Evolutionary conservation across 371 early-diverging fungal species (phyloP), one percentile per base, ranked within the genome.

Genomic region (Rhizopus delemar): DNA sequence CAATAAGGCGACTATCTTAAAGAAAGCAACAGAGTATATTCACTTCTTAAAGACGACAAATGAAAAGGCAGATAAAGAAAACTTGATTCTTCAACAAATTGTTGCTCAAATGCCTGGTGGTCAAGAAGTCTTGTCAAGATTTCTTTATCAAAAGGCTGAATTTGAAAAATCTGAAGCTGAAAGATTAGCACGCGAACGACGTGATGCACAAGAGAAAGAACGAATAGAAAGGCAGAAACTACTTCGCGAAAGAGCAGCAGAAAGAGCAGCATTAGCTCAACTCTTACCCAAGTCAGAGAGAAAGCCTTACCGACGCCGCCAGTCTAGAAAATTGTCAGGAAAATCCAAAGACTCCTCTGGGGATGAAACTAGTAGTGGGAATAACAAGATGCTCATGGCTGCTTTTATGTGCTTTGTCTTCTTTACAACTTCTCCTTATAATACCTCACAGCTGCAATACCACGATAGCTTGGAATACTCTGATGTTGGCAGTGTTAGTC

Each of bases 1-100:
- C n/a, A 93, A 94, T 80, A 94, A 94, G 70, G 94, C 94, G 3
- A 93, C 93, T 3, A 86, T 94, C 35, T 57, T 94, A 53, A 74
- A 85, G 35, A 92, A 91, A 57, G 87, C 92, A 0, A 92, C 93
- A 2, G 92, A 94, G 67, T 93, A 94, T 65, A 93, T 94, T 53
- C 74, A 83, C 35, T 75, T 86, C 49, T 72, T 94, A 33, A 83
- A 86, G 41, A 72, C 77, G 5, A 76, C 63, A 50, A 84, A 86
- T 56, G 70, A 78, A 35, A 62, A 61, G 38, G 53, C 78, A 12
- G 68, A 79, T 56, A 59, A 66, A n/a, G 85, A 86, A 59, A 83
- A 84, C 29, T 65, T 60, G 3, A 62, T 73, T 9, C 65, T 86
- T 28, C 66, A 73, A 31, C 74, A 74, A 33, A 71, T 86, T 15